Evolutionary conservation across 768 basidiomycete genomes (phyloP).

Genomic region (Fomitopsis pulvina): DNA sequence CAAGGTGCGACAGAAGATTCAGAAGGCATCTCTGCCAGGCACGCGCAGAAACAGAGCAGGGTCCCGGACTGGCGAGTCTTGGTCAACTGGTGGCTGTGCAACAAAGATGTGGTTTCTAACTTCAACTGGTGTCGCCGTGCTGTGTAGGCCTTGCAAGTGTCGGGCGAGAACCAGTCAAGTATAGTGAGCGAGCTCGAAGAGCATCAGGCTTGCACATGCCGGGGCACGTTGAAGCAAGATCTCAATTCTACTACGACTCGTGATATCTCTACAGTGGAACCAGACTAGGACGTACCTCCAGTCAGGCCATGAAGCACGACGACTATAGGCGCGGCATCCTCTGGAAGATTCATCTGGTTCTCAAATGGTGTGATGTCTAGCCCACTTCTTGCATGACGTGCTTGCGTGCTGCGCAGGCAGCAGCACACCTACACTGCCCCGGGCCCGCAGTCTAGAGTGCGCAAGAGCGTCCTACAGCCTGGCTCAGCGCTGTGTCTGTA

Average conservation of each 20-base stretch:
- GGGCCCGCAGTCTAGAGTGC: slow-evolving; percentile 56
- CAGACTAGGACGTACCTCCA: slow-evolving; percentile 32
- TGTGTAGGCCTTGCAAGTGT: no score
- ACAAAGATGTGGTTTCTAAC: not conserved
- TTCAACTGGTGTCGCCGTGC: no score
- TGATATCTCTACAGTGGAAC: no score
- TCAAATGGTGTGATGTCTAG: slow-evolving; percentile 53
- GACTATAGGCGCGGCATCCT: slow-evolving; percentile 44
- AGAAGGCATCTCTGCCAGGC: no score
- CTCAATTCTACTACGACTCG: no score
- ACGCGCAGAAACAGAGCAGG: no score
- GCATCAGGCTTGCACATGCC: no score
- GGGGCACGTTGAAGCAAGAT: no score
- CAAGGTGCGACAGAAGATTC: no score
- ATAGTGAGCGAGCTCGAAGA: no score
- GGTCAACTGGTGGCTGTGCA: not conserved
- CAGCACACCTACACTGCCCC: slow-evolving; percentile 46
- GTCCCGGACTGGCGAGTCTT: not conserved
- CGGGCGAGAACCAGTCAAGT: not conserved
- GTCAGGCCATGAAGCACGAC: slow-evolving; percentile 47
- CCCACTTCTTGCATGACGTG: slow-evolving; percentile 34
- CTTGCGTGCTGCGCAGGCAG: not conserved
- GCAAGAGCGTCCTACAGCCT: slow-evolving; percentile 34
- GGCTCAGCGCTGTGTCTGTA: not conserved
- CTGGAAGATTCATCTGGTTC: slow-evolving; percentile 20